These are phyloP conservation scores for Lojkania enalia DNA, from an alignment of 2,329 filamentous ascomycete genomes.

Conservation along the genomic window DNA sequence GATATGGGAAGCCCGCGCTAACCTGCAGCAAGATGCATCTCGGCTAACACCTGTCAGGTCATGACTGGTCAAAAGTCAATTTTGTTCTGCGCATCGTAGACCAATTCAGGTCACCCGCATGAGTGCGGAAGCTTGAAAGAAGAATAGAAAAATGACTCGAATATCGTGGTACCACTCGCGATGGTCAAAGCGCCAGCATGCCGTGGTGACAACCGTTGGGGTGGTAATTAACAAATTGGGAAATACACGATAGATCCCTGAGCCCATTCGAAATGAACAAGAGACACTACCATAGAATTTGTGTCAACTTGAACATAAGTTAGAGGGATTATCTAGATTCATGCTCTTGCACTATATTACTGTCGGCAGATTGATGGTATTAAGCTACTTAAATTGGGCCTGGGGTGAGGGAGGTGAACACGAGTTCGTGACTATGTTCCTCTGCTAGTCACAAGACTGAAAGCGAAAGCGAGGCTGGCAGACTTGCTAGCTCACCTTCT, in stretches of 20 bases:
- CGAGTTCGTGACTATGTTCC: no score
- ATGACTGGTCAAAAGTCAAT: constrained; percentile 26
- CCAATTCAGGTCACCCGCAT: constrained; percentile 14
- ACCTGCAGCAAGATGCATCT: constrained; percentile 19
- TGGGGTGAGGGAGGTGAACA: no score
- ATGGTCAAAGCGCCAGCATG: constrained; percentile 1
- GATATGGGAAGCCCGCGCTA: constrained; percentile 11
- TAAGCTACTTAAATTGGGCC: no score
- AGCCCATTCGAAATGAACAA: no score
- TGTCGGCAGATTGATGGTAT: no score
- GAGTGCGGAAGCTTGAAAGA: constrained; percentile 10
- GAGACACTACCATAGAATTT: no score
- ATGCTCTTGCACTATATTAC: no score
- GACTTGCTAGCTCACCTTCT: no score
- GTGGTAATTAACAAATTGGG: constrained; percentile 14
- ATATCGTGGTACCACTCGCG: constrained; percentile 30
- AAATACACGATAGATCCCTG: constrained; percentile 25
- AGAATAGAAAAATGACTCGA: constrained; percentile 4
- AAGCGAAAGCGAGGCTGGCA: no score
- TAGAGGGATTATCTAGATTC: no score
- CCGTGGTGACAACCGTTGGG: constrained; percentile 1
- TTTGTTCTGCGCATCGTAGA: constrained; percentile 2
- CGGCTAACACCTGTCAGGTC: constrained; percentile 31
- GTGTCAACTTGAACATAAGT: no score
- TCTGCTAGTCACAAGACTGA: no score